Percentiles rank a stretch among this genome's conserved stretches.
phyloP scores from a whole-genome alignment of 2,329 filamentous ascomycete species.

The Clarireedia monteithiana region DNA sequence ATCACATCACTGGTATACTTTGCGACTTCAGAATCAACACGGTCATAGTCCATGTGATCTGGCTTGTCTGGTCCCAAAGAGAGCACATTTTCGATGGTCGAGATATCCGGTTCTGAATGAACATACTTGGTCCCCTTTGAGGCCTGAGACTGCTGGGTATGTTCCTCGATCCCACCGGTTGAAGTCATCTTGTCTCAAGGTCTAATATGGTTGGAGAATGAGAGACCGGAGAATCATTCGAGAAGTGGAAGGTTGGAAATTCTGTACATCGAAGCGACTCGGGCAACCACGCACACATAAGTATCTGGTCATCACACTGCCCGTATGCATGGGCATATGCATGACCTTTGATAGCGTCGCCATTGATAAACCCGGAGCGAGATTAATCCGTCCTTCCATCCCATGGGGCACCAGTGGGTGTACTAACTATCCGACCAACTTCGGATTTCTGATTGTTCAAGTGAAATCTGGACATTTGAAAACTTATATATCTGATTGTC shows the following conservation, averaged over 20 bases:
- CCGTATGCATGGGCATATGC: neutral
- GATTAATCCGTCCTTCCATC: slow-evolving; percentile 1
- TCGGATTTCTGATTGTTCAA: too few species aligned
- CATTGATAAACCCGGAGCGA: neutral
- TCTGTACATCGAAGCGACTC: neutral
- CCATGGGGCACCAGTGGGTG: neutral
- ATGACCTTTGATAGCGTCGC: neutral
- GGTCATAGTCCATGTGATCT: slow-evolving; percentile 47
- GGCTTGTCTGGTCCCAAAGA: slow-evolving; percentile 24
- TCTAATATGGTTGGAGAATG: too few species aligned
- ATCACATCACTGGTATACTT: slow-evolving; percentile 53
- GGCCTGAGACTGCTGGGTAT: neutral
- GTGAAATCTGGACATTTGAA: too few species aligned
- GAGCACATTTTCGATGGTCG: neutral
- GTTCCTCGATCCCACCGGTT: too few species aligned
- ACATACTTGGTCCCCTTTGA: neutral
- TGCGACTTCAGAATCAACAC: slow-evolving; percentile 63
- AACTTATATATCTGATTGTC: too few species aligned
- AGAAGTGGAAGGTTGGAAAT: neutral
- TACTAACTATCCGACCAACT: too few species aligned
- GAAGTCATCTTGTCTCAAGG: too few species aligned
- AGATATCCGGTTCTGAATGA: neutral
- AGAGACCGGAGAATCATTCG: neutral
- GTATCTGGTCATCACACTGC: neutral
- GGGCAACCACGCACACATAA: neutral